Base-by-base conservation (phyloP, 805 yeast species). In the Metschnikowia kofuensis region DNA sequence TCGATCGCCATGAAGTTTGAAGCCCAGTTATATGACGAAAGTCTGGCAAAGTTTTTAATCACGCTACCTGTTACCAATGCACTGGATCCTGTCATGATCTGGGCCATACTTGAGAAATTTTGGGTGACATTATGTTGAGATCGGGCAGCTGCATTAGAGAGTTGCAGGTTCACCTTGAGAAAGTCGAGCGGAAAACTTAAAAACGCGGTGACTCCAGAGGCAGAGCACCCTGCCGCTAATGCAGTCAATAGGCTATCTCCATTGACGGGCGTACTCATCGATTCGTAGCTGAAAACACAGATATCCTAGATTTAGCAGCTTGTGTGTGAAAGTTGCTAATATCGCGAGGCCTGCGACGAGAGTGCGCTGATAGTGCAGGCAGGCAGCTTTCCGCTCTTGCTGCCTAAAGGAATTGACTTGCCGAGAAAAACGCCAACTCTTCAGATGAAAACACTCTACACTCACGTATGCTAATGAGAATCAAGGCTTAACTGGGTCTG, bases 11-110 rank as follows among this genome's bases (percentile, higher is more conserved):
- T 71, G 63, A 87, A 79, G 59, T 82, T 78, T 26, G 89, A 81
- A 49, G 85, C 83, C 70, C 83, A 80, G 53, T 89, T 87, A 70
- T 87, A 92, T 42, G 85, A 78, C 27, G 83, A 70, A 59, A 91
- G 82, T 48, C 98, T 69, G 7, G 89, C 79, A 7, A 80, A 74
- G 5, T 95, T 84, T 65, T 90, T 91, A 46, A 83, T 59, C 0
- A 88, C 76, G 51, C 83, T 82, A 5, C 97, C 97, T 0, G 83
- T 54, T 35, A 89, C 85, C 50, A 89, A 66, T 0, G 96, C 89
- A 44, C 87, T 79, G 57, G 88, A 80, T 1, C 98, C 97, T 16
- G 66, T 69, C 59, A 62, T 69, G 16, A 71, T 43, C 38, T 72
- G 77, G 2, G 67, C 67, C 13, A 72, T 35, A 35, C 61, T 53